Conservation (phyloP, 495 filamentous ascomycete species). For the Penicillium atrosanguineum region DNA sequence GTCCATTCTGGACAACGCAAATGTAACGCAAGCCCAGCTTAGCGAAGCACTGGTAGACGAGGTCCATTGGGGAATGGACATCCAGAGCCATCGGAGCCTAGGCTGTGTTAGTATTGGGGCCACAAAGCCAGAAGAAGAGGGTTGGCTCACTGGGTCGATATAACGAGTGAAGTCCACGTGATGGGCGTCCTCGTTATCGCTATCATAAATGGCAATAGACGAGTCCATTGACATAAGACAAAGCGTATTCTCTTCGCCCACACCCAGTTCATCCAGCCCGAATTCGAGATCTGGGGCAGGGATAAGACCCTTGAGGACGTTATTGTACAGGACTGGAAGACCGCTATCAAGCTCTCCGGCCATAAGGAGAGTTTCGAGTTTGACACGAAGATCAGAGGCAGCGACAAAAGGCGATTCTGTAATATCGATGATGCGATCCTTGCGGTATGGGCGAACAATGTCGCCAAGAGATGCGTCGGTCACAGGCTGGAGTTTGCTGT, state of each 20-base stretch:
- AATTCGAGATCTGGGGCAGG: constrained; percentile 94
- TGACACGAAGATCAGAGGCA: constrained; percentile 70
- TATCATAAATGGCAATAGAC: constrained; percentile 53
- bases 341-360: constrained; percentile 91
- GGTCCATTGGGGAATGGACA: constrained; percentile 85
- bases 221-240: constrained; percentile 78
- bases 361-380: constrained; percentile 76
- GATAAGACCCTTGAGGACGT: constrained; percentile 83
- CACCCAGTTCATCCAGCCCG: constrained; percentile 73
- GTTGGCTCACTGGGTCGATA: constrained; percentile 71
- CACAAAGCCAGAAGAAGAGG: not conserved
- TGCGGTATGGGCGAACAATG: constrained; percentile 72
- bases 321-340: constrained; percentile 77
- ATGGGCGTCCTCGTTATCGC: constrained; percentile 35
- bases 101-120: constrained; percentile 5
- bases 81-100: constrained; percentile 83
- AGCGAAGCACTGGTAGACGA: constrained; percentile 96
- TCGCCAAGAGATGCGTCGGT: constrained; percentile 84
- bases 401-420: constrained; percentile 71
- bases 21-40: constrained; percentile 92
- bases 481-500: constrained; percentile 87
- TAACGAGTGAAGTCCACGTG: constrained; percentile 76
- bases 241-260: constrained; percentile 64
- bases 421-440: constrained; percentile 83
- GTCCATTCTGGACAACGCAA: constrained; percentile 80